A percentile compares a stretch with the other conserved stretches of the same genome.
Conservation (phyloP, 1,284 basidiomycete species). For the Microbotryum saponariae region DNA sequence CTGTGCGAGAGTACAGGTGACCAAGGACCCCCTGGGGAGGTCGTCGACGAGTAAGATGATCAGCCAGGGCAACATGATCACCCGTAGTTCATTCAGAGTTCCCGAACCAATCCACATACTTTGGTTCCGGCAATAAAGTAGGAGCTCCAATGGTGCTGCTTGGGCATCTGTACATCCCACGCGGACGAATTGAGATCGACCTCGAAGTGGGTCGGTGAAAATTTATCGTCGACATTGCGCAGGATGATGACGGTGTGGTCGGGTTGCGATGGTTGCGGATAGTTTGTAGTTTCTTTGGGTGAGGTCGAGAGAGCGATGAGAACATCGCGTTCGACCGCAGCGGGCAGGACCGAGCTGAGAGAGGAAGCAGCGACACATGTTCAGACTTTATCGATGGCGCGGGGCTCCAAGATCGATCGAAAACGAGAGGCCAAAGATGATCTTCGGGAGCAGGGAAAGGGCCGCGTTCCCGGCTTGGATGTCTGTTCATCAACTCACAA, state of each 20-base stretch:
- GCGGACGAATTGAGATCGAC: constrained; percentile 47
- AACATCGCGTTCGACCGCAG: constrained; percentile 76
- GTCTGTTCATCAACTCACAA: constrained; percentile 23
- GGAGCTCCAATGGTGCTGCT: constrained; percentile 67
- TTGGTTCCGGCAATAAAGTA: constrained; percentile 78
- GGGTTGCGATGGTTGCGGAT: not conserved
- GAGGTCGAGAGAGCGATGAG: constrained; percentile 60
- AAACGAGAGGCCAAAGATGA: not conserved
- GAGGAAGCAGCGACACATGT: constrained; percentile 37
- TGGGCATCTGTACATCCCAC: constrained; percentile 68
- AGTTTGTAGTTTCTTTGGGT: constrained; percentile 21
- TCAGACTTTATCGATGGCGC: no score
- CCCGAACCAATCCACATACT: constrained; percentile 41
- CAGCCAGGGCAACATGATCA: not conserved
- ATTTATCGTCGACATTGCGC: constrained; percentile 56
- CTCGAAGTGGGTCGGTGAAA: constrained; percentile 44
- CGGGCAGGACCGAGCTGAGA: constrained; percentile 68
- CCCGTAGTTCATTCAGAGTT: no score
- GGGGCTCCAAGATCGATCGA: not conserved
- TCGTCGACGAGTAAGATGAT: not conserved
- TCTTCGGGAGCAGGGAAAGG: not conserved
- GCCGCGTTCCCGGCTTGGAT: no score
- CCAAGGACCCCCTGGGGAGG: constrained; percentile 60
- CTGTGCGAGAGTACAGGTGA: constrained; percentile 43
- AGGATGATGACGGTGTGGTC: constrained; percentile 28